Base-by-base conservation (phyloP, 192 early-diverging fungal species). In the Coemansia sp. region DNA sequence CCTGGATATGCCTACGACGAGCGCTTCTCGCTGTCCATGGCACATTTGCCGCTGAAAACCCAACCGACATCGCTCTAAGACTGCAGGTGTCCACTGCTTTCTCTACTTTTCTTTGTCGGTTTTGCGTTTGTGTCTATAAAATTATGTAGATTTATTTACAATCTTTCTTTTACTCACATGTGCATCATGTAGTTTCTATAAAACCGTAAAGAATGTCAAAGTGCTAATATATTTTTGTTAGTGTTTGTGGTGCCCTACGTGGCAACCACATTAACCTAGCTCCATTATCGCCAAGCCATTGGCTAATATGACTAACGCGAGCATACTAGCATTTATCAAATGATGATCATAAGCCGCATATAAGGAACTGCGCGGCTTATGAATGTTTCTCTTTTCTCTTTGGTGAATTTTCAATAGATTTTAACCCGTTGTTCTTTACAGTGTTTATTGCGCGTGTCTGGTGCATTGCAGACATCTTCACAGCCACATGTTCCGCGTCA, bases 11-110 rank as follows among this genome's bases (percentile, higher is more conserved):
- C 41, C 6, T 79, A 73, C 38, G 60, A 73, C 53, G 63, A 57
- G 25, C 27, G 51, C 11, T 79, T 73, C 41, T 69, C 76, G 9
- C 51, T 66, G 59, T 72, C 76, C 7, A 73, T 64, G 39, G 70
- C 64, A 12, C 62, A 73, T 45, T 45, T 73, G 66, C 76, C 70
- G 35, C 60, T 73, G 24, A 57, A 62, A 19, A 51, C 50, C 47
- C 60, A 62, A 35, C 5, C 19, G 4, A 41, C 38, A 11, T 11
- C 37, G 5, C 32, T 38, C 41, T 64, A 15, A 52, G 21, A 11
- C 17, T 9, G 32, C 60, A 51, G 51, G 49, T 51, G 19, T 53
- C 23, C 8, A 15, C 12, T 3, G 12, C 41, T 43, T 15, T 43
- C 15, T 43, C 12, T 43, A 11, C 15, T 4, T 49, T 49, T 49